Evolutionary conservation across 2,329 filamentous ascomycete genomes (phyloP).

Genomic region (Claviceps sp.): DNA sequence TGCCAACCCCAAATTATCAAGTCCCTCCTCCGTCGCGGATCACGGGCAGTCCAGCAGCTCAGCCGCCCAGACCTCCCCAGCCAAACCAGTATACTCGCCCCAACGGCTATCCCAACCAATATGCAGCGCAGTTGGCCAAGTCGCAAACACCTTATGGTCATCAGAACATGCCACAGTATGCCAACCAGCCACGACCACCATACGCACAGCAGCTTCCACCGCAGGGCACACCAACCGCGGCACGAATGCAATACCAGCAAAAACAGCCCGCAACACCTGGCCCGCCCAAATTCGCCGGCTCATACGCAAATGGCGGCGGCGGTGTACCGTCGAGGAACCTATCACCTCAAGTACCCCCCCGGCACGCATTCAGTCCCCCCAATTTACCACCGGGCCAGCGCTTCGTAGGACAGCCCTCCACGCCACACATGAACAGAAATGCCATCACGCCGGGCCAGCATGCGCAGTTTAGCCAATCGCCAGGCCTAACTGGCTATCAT

Average conservation of each 20-base stretch:
- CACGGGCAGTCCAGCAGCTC: constrained; percentile 15
- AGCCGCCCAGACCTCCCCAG: constrained; percentile 24
- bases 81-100: constrained; percentile 36
- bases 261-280: constrained; percentile 17
- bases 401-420: constrained; percentile 15
- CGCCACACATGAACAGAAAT: constrained; percentile 19
- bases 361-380: constrained; percentile 26
- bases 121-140: constrained; percentile 37
- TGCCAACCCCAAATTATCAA: constrained; percentile 28
- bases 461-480: constrained; percentile 19
- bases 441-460: constrained; percentile 19
- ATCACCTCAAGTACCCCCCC: constrained; percentile 29
- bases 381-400: constrained; percentile 20
- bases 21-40: constrained; percentile 20
- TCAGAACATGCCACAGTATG: constrained; percentile 34
- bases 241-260: constrained; percentile 27
- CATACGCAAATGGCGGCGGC: constrained; percentile 26
- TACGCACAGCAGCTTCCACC: constrained; percentile 26
- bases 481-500: constrained; percentile 31
- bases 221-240: constrained; percentile 28
- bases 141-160: constrained; percentile 38
- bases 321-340: constrained; percentile 27
- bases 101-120: constrained; percentile 33
- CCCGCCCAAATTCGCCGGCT: constrained; percentile 20
- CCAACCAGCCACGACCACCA: constrained; percentile 31